phyloP scores from a whole-genome alignment of 2,329 filamentous ascomycete species.

The Aspergillus sp. region DNA sequence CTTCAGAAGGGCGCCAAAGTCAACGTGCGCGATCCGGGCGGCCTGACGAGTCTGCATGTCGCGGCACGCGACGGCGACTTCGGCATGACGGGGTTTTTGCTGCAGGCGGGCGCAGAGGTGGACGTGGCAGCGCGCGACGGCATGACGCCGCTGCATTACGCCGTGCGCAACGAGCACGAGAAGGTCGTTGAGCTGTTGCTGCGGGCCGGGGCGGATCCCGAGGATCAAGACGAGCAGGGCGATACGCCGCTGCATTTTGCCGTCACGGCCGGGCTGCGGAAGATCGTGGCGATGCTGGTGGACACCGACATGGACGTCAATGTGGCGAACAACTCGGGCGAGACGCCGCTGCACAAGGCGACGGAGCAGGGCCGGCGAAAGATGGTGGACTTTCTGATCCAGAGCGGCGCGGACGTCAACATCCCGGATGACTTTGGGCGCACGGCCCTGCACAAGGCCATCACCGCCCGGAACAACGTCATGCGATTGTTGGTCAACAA shows the following conservation, averaged over 20 bases:
- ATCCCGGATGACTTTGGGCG: slow-evolving; percentile 21
- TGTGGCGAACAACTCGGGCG: slow-evolving; percentile 22
- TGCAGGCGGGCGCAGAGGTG: slow-evolving; percentile 14
- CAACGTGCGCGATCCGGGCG: slow-evolving; percentile 17
- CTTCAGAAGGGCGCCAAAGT: slow-evolving; percentile 23
- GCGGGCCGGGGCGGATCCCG: slow-evolving; percentile 19
- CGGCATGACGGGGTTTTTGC: slow-evolving; percentile 13
- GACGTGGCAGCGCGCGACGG: slow-evolving; percentile 16
- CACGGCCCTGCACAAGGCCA: slow-evolving; percentile 21
- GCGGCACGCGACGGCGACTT: slow-evolving; percentile 16
- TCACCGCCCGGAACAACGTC: slow-evolving; percentile 17
- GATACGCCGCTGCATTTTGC: slow-evolving; percentile 25
- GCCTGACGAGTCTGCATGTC: slow-evolving; percentile 19
- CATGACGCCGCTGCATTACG: slow-evolving; percentile 19
- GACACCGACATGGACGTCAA: slow-evolving; percentile 18
- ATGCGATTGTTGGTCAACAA: slow-evolving; percentile 20
- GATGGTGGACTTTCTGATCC: slow-evolving; percentile 26
- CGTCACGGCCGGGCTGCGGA: slow-evolving; percentile 13
- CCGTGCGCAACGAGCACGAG: slow-evolving; percentile 21
- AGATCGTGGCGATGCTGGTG: slow-evolving; percentile 19
- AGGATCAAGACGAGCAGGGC: slow-evolving; percentile 23
- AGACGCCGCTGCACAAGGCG: slow-evolving; percentile 29
- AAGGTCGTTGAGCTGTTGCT: slow-evolving; percentile 24
- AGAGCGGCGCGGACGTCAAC: slow-evolving; percentile 23
- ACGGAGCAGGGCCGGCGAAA: slow-evolving; percentile 25